Conservation (phyloP, 371 early-diverging fungal genomes). For the Mucor saturninus region DNA sequence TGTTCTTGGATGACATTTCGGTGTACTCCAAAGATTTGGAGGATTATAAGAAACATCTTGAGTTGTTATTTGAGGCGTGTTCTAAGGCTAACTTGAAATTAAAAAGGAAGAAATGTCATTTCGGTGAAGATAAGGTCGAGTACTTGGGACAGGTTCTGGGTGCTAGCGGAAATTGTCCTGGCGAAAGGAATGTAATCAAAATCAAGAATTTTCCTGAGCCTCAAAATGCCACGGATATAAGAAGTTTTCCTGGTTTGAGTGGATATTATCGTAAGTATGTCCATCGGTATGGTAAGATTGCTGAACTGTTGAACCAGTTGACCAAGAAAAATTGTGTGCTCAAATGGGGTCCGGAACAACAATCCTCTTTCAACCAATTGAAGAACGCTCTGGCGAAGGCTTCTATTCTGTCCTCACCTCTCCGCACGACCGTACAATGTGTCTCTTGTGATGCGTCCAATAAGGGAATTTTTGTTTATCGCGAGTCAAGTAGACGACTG, state of each 20-base stretch:
- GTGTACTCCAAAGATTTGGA: conserved; percentile 21
- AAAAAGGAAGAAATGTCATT: conserved; percentile 50
- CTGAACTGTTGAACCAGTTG: conserved; percentile 19
- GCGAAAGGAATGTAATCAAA: conserved; percentile 16
- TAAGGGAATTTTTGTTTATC: conserved; percentile 1
- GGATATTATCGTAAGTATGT: conserved; percentile 45
- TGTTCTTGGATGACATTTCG: conserved; percentile 48
- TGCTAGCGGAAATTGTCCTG: conserved; percentile 25
- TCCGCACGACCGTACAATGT: neutral
- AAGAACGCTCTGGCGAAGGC: conserved; percentile 19
- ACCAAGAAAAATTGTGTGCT: conserved; percentile 15
- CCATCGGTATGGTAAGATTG: conserved; percentile 21
- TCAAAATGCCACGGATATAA: conserved; percentile 19
- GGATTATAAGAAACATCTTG: conserved; percentile 44
- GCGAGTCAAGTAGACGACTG: conserved; percentile 40
- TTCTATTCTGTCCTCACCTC: conserved; percentile 23
- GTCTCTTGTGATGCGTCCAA: conserved; percentile 39
- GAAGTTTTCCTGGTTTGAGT: conserved; percentile 34
- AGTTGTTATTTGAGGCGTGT: conserved; percentile 30
- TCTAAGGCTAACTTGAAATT: conserved; percentile 29
- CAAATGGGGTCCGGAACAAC: conserved; percentile 24
- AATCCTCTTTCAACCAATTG: conserved; percentile 30
- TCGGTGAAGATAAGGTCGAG: conserved; percentile 26
- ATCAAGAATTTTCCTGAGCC: conserved; percentile 12
- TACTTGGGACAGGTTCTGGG: conserved; percentile 45